A percentile compares a stretch with the other conserved stretches of the same genome.
Conservation (phyloP, 1,284 basidiomycete genomes). For the Malassezia furfur region DNA sequence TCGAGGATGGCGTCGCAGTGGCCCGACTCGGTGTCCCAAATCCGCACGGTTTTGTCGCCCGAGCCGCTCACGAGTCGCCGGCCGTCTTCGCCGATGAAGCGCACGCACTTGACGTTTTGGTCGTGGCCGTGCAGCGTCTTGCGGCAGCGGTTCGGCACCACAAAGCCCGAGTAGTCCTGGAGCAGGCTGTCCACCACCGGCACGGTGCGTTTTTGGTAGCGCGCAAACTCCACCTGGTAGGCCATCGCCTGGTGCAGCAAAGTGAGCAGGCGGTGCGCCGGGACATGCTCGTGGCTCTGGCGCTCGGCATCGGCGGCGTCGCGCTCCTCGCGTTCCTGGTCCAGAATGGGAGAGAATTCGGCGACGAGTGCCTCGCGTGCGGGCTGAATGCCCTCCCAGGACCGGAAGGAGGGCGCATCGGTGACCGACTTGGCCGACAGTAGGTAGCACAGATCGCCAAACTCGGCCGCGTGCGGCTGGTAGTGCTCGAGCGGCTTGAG, state of each 20-base stretch:
- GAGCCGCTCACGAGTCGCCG: conserved; percentile 50
- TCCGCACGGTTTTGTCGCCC: conserved; percentile 43
- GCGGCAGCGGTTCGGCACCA: conserved; percentile 32
- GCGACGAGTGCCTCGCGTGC: conserved; percentile 49
- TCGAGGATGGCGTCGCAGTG: conserved; percentile 35
- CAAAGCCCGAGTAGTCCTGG: conserved; percentile 35
- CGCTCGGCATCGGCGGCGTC: not conserved
- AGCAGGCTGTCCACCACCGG: conserved; percentile 42
- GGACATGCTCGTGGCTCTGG: conserved; percentile 37
- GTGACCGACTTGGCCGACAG: conserved; percentile 50
- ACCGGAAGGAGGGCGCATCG: conserved; percentile 51
- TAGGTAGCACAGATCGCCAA: conserved; percentile 52
- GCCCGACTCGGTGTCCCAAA: conserved; percentile 40
- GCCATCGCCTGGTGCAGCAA: conserved; percentile 52
- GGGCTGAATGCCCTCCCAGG: conserved; percentile 52
- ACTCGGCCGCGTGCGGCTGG: conserved; percentile 52
- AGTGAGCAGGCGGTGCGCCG: conserved; percentile 49
- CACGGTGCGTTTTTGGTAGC: conserved; percentile 44
- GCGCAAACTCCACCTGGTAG: conserved; percentile 50
- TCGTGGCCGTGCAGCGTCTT: conserved; percentile 48
- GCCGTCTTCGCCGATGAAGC: conserved; percentile 49
- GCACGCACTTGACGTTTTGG: conserved; percentile 52
- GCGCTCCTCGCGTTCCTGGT: conserved; percentile 36
- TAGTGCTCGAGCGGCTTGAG: conserved; percentile 53
- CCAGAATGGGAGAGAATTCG: conserved; percentile 36